These are phyloP conservation scores for Calonectria pteridis DNA, from an alignment of 2,329 filamentous ascomycete genomes.

Conservation along the genomic window DNA sequence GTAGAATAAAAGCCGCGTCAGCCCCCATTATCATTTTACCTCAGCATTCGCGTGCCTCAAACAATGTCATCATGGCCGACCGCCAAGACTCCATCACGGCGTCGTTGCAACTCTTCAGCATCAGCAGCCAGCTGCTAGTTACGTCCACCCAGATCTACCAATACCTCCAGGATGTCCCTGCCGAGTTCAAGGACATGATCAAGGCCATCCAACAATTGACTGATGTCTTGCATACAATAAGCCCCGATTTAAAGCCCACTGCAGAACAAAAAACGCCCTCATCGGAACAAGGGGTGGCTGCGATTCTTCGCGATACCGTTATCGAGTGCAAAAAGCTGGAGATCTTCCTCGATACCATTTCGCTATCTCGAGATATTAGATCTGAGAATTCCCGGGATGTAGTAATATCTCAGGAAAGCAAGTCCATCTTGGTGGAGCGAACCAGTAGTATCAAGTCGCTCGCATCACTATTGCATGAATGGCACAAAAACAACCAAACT, in stretches of 20 bases:
- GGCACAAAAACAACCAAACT: not conserved
- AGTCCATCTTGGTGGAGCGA: not conserved
- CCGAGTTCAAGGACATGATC: not conserved
- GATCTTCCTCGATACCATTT: not conserved
- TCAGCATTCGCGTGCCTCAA: not conserved
- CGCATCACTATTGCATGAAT: not conserved
- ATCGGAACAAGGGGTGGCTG: not conserved
- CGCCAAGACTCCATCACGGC: not conserved
- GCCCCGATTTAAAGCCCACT: not conserved
- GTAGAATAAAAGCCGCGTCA: not conserved
- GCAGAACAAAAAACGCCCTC: not conserved
- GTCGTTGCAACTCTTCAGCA: not conserved
- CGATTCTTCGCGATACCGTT: not conserved
- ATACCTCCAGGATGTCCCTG: not conserved
- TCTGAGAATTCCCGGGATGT: not conserved
- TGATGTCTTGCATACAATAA: not conserved
- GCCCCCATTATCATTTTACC: not conserved
- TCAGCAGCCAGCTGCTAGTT: not conserved
- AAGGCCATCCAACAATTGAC: not conserved
- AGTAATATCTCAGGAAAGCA: not conserved
- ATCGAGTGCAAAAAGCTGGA: not conserved
- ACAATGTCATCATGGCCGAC: not conserved
- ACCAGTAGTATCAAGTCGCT: not conserved
- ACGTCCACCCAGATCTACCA: not conserved
- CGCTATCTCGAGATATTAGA: not conserved